A percentile compares a stretch with the other conserved stretches of the same genome.
phyloP scores from a whole-genome alignment of 805 yeast genomes.

The Lipomyces yamanashiensis region DNA sequence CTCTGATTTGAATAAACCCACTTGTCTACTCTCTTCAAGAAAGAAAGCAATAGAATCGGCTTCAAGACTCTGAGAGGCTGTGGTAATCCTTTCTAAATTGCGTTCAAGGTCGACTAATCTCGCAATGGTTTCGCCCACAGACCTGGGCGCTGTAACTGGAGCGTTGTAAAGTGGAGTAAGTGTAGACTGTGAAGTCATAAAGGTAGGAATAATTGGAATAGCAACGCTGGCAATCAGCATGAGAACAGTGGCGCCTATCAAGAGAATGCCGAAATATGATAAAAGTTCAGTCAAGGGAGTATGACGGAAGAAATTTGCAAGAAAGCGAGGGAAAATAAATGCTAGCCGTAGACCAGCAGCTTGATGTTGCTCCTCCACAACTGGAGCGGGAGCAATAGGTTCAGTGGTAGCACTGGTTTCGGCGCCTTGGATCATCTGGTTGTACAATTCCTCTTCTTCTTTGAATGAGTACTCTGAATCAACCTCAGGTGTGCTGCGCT shows the following conservation, averaged over 20 bases:
- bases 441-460: conserved; percentile 25
- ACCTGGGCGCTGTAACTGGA: conserved; percentile 18
- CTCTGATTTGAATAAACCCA: not conserved
- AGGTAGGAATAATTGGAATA: not conserved
- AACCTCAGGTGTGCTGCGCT: not conserved
- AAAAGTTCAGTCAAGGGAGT: conserved; percentile 1
- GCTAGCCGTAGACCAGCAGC: not conserved
- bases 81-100: conserved; percentile 8
- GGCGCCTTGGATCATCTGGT: not conserved
- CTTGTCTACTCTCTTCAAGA: not conserved
- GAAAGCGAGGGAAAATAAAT: conserved; percentile 5
- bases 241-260: not conserved
- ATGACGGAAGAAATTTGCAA: conserved; percentile 6
- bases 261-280: not conserved
- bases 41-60: conserved; percentile 4
- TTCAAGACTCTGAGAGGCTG: conserved; percentile 19
- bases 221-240: not conserved
- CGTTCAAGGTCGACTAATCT: conserved; percentile 25
- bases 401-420: not conserved
- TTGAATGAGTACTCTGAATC: conserved; percentile 20
- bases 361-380: not conserved
- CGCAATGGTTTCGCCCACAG: conserved; percentile 15
- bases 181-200: not conserved
- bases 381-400: not conserved
- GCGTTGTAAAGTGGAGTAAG: conserved; percentile 6